These are phyloP conservation scores for Ensete ventricosum DNA, from an alignment of 176 grass and related monocot species.

Conservation along the genomic window DNA sequence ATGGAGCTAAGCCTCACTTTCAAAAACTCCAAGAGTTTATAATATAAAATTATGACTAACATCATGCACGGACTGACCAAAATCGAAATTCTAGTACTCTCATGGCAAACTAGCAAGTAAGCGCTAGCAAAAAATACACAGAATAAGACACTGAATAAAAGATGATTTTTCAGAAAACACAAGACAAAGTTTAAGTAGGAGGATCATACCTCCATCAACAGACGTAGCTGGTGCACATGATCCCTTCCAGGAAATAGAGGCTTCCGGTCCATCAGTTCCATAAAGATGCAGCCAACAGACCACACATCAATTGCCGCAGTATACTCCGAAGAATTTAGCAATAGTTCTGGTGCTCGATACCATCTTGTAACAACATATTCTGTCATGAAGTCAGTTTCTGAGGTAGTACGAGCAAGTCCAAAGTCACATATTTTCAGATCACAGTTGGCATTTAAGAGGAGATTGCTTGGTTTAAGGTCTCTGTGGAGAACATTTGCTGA, in stretches of 20 bases:
- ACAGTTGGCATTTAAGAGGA: conserved; percentile 21
- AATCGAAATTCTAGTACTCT: no score
- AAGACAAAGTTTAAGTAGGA: conserved; percentile 16
- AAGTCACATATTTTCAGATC: conserved; percentile 54
- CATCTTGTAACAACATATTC: conserved; percentile 92
- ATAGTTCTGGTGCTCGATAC: conserved; percentile 82
- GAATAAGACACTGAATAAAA: background rate
- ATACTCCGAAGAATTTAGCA: conserved; percentile 90
- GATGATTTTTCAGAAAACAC: conserved; percentile 5
- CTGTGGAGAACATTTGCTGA: conserved; percentile 56
- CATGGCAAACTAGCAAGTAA: no score
- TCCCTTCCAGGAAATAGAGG: conserved; percentile 91
- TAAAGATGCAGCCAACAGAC: conserved; percentile 98
- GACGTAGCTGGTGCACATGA: conserved; percentile 87
- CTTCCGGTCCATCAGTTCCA: conserved; percentile 89
- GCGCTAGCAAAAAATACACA: background rate
- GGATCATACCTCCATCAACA: conserved; percentile 75
- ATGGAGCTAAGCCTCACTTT: background rate
- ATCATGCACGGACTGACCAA: background rate
- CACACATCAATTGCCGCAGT: conserved; percentile 93
- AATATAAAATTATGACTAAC: no score
- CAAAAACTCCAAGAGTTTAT: no score
- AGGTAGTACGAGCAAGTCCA: conserved; percentile 52
- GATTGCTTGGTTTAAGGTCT: conserved; percentile 58
- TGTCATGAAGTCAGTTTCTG: conserved; percentile 49